A percentile compares a stretch with the other conserved stretches of the same genome.
These are phyloP conservation scores for Fusarium nanum DNA, from an alignment of 2,329 filamentous ascomycete species.

Conservation along the genomic window DNA sequence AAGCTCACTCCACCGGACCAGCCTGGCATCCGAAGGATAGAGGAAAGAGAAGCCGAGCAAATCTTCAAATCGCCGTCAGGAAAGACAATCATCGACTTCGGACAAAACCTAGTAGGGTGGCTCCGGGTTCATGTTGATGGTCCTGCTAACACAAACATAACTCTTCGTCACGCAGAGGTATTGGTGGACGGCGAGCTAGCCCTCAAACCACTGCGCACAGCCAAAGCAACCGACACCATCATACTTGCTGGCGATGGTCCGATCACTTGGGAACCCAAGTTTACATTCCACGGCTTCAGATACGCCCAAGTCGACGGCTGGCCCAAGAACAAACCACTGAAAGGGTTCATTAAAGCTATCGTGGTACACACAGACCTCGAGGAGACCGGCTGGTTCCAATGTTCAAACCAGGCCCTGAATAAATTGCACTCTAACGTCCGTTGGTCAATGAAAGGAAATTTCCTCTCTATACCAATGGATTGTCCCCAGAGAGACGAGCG, in stretches of 20 bases:
- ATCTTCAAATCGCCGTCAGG: conserved; percentile 55
- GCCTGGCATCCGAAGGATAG: conserved; percentile 54
- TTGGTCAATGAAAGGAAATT: conserved; percentile 70
- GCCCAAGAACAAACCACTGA: conserved; percentile 47
- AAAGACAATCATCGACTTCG: conserved; percentile 65
- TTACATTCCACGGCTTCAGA: conserved; percentile 67
- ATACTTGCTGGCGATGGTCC: neutral
- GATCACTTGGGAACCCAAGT: conserved; percentile 49
- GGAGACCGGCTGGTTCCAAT: conserved; percentile 62
- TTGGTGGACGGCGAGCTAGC: conserved; percentile 61
- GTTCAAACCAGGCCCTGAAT: conserved; percentile 64
- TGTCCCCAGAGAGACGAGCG: conserved; percentile 67
- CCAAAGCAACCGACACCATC: conserved; percentile 55
- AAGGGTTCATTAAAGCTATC: conserved; percentile 34
- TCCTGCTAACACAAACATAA: conserved; percentile 55
- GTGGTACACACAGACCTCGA: conserved; percentile 64
- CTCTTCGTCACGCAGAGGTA: conserved; percentile 65
- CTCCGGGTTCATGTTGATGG: conserved; percentile 55
- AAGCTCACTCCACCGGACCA: conserved; percentile 51
- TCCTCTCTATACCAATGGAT: conserved; percentile 67
- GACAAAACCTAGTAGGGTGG: conserved; percentile 67
- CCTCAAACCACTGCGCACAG: conserved; percentile 54
- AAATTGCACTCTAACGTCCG: conserved; percentile 63
- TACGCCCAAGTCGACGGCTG: conserved; percentile 62
- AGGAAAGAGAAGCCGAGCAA: conserved; percentile 48